Percentiles rank a stretch among this genome's conserved stretches.
phyloP scores from a whole-genome alignment of 495 filamentous ascomycete species.

The Xylaria intraflava region DNA sequence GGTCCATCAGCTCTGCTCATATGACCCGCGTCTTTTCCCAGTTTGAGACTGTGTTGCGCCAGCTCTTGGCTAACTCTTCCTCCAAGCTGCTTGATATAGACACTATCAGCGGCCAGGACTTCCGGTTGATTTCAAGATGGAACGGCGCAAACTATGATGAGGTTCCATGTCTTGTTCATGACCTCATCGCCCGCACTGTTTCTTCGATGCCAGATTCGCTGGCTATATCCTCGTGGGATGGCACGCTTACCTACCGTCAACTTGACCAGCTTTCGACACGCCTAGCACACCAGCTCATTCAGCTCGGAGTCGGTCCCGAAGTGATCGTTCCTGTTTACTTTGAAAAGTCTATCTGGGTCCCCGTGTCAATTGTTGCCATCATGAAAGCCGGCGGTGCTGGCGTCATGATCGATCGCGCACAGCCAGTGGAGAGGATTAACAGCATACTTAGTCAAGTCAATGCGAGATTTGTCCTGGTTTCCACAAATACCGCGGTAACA shows the following conservation, averaged over 20 bases:
- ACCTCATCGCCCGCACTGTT: no score
- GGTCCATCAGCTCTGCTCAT: no score
- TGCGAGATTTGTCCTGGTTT: background rate
- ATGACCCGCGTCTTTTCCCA: no score
- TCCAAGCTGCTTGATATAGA: no score
- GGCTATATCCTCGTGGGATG: background rate
- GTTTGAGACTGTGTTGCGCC: no score
- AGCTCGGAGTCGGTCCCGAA: background rate
- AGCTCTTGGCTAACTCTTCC: no score
- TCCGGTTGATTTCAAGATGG: no score
- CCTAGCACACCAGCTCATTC: background rate
- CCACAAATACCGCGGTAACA: background rate
- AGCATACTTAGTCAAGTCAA: background rate
- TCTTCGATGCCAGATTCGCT: conserved; percentile 16
- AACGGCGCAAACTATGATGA: no score
- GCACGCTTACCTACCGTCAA: background rate
- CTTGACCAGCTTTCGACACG: background rate
- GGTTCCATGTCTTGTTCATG: no score
- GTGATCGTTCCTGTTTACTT: background rate
- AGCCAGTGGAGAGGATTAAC: background rate
- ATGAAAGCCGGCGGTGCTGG: background rate
- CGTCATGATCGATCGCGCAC: background rate
- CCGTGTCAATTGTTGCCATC: background rate
- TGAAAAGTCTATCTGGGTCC: background rate
- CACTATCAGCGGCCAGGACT: no score